Evolutionary conservation across 73 alveolate genomes (phyloP).

Genomic region (Paramecium caudatum): DNA sequence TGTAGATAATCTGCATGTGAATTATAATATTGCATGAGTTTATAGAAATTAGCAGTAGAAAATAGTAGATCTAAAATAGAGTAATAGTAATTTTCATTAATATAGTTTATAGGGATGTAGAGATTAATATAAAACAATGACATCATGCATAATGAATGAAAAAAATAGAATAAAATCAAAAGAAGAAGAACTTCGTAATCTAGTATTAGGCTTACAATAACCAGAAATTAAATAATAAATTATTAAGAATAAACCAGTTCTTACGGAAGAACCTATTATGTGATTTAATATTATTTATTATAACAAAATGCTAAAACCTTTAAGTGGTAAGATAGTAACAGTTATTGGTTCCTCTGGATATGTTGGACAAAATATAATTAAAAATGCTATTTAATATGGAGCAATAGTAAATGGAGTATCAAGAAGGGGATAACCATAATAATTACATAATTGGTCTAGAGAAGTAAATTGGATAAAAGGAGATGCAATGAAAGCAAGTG

Average conservation of each 20-base stretch:
- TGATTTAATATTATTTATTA: not conserved
- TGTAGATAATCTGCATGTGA: conserved; percentile 77
- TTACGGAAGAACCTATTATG: conserved; percentile 47
- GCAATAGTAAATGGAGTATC: conserved; percentile 59
- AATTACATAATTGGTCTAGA: conserved; percentile 16
- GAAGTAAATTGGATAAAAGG: conserved; percentile 51
- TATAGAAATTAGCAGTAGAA: conserved; percentile 73
- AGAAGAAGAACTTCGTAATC: conserved; percentile 75
- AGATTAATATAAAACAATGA: conserved; percentile 71
- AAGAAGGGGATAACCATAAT: conserved; percentile 48
- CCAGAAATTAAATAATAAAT: conserved; percentile 47
- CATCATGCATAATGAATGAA: conserved; percentile 61
- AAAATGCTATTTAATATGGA: conserved; percentile 39
- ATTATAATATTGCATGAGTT: conserved; percentile 69
- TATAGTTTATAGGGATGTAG: conserved; percentile 76
- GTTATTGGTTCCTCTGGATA: conserved; percentile 69
- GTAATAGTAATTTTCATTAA: conserved; percentile 35
- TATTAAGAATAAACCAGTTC: not conserved
- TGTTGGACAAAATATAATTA: conserved; percentile 44
- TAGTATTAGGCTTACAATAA: conserved; percentile 69
- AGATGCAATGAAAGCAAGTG: conserved; percentile 60
- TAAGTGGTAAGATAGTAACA: conserved; percentile 24
- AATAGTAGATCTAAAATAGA: conserved; percentile 74
- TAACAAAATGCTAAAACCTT: conserved; percentile 2
- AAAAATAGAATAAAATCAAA: conserved; percentile 61